Conservation (phyloP, 352 stramenopile species). For the Lagenidium giganteum region DNA sequence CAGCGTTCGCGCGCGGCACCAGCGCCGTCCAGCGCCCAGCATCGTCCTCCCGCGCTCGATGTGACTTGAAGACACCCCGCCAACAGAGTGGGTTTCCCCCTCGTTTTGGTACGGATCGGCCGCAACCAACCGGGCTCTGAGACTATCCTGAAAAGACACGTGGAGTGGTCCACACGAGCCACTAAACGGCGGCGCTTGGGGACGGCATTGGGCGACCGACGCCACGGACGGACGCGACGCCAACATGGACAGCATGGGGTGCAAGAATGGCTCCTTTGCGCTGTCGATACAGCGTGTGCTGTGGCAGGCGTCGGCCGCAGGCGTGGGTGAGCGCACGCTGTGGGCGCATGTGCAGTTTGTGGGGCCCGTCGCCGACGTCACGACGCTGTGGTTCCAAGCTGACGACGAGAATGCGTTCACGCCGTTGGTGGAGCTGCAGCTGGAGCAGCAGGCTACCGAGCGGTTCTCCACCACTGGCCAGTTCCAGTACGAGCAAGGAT, state of each 20-base stretch:
- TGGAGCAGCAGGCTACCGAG: not conserved
- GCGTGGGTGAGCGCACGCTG: slow-evolving; percentile 6
- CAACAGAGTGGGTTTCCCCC: too few species aligned
- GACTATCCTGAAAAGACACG: slow-evolving; percentile 4
- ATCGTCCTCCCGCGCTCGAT: too few species aligned
- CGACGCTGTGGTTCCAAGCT: slow-evolving; percentile 42
- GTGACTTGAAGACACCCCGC: too few species aligned
- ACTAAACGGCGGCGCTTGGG: not conserved
- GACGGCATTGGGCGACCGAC: too few species aligned
- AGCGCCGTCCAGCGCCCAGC: too few species aligned
- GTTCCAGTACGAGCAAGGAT: slow-evolving; percentile 65
- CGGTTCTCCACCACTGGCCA: slow-evolving; percentile 5
- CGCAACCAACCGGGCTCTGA: too few species aligned
- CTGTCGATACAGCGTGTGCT: slow-evolving; percentile 27
- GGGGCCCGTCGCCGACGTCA: slow-evolving; percentile 25
- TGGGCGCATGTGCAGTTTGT: slow-evolving; percentile 40
- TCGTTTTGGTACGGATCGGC: too few species aligned
- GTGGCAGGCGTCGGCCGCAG: slow-evolving; percentile 10
- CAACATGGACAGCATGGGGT: not conserved
- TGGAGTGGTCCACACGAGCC: slow-evolving; percentile 1
- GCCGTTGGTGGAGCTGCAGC: slow-evolving; percentile 21
- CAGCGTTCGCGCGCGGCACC: too few species aligned
- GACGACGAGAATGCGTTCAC: slow-evolving; percentile 52
- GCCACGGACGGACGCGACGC: not conserved
- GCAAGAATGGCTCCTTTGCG: slow-evolving; percentile 28